Percentiles rank a stretch among this genome's conserved stretches.
These are phyloP conservation scores for Rhizopus stolonifer DNA, from an alignment of 371 early-diverging fungal species.

Conservation along the genomic window DNA sequence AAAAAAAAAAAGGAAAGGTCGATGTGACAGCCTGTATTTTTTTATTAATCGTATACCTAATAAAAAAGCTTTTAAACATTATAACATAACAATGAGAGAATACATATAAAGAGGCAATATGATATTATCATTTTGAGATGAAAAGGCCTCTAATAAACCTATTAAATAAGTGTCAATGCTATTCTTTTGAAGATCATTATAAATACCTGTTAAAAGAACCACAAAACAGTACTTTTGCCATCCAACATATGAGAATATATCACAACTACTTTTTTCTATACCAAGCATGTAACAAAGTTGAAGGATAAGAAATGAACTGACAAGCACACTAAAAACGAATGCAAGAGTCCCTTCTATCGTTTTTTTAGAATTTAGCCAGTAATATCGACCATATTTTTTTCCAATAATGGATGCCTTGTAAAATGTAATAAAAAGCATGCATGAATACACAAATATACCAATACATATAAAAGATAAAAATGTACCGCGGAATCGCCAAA, in stretches of 20 bases:
- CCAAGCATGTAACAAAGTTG: constrained; percentile 27
- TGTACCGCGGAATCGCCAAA: constrained; percentile 82
- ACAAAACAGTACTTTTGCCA: constrained; percentile 18
- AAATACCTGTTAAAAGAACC: constrained; percentile 37
- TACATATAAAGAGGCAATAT: constrained; percentile 72
- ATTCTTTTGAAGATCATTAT: neutral
- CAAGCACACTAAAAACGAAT: constrained; percentile 66
- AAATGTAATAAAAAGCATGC: neutral
- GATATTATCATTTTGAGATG: constrained; percentile 78
- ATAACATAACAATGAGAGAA: constrained; percentile 35
- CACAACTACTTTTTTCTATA: constrained; percentile 20
- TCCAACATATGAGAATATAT: constrained; percentile 24
- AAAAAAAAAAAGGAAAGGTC: no score
- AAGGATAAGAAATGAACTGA: constrained; percentile 43
- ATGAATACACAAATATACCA: neutral
- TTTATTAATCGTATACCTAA: no score
- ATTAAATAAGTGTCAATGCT: constrained; percentile 1
- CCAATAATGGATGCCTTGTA: constrained; percentile 84
- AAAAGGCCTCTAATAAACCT: constrained; percentile 62
- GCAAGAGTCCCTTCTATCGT: constrained; percentile 88
- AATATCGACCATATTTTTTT: constrained; percentile 63
- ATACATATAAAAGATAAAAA: neutral
- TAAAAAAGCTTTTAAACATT: no score
- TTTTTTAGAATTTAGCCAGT: constrained; percentile 80
- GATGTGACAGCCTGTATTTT: no score